These are phyloP conservation scores for Phoenix roebelenii DNA, from an alignment of 176 grass and related monocot species.

Conservation along the genomic window DNA sequence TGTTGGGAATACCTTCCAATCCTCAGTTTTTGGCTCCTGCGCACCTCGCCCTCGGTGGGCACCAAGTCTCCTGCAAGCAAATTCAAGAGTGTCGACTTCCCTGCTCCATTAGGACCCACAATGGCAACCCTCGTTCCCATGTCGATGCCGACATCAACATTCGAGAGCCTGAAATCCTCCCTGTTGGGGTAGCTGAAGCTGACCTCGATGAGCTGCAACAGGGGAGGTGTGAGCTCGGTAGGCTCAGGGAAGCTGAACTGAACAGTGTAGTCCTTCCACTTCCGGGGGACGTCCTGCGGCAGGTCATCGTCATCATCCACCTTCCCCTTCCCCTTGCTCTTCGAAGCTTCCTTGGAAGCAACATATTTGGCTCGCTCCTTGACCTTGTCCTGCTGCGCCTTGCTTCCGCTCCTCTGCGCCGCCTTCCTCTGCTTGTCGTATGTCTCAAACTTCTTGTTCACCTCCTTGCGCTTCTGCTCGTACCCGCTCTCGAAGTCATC, in stretches of 20 bases:
- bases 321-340: conserved; percentile 74
- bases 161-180: conserved; percentile 70
- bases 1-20: conserved; percentile 96
- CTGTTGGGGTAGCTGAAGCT: conserved; percentile 76
- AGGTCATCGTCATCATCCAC: conserved; percentile 48
- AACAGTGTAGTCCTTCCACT: conserved; percentile 94
- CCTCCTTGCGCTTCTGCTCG: conserved; percentile 91
- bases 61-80: conserved; percentile 87
- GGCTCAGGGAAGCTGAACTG: conserved; percentile 95
- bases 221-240: conserved; percentile 84
- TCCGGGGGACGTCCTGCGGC: conserved; percentile 54
- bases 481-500: conserved; percentile 88
- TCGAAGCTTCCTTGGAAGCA: conserved; percentile 67
- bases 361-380: conserved; percentile 69
- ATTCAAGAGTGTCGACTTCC: conserved; percentile 92
- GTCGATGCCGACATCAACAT: conserved; percentile 91
- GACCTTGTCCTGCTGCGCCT: conserved; percentile 81
- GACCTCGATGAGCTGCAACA: conserved; percentile 89
- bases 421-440: conserved; percentile 88
- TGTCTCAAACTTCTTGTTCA: conserved; percentile 70
- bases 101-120: conserved; percentile 90
- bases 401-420: conserved; percentile 80
- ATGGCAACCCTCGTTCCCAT: conserved; percentile 96
- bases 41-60: conserved; percentile 62
- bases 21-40: conserved; percentile 82